Conservation (phyloP, 1,284 basidiomycete genomes). For the Microbotryum violaceum region DNA sequence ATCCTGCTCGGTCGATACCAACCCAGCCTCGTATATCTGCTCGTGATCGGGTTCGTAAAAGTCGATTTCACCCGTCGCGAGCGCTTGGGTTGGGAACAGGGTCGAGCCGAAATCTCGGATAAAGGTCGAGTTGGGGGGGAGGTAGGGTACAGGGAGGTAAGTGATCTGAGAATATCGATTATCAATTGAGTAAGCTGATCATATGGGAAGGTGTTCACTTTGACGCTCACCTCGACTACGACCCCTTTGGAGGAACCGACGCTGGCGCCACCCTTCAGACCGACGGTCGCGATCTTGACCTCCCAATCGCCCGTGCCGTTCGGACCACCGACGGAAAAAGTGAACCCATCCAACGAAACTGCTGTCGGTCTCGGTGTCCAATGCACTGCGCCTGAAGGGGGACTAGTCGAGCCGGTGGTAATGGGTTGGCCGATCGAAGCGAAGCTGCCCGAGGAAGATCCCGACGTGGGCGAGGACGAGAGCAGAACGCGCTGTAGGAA, state of each 20-base stretch:
- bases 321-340: slow-evolving; percentile 8
- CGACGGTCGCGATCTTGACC: slow-evolving; percentile 24
- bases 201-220: neutral
- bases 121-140: slow-evolving; percentile 23
- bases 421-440: slow-evolving; percentile 2
- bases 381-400: neutral
- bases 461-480: no score
- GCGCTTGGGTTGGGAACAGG: slow-evolving; percentile 23
- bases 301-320: slow-evolving; percentile 20
- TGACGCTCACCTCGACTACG: slow-evolving; percentile 21
- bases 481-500: slow-evolving; percentile 29
- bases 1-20: slow-evolving; percentile 3
- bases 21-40: slow-evolving; percentile 12
- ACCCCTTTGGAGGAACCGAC: slow-evolving; percentile 17
- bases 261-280: slow-evolving; percentile 25
- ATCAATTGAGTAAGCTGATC: neutral
- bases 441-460: slow-evolving; percentile 10
- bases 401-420: neutral
- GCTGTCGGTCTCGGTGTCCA: slow-evolving; percentile 27
- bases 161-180: slow-evolving; percentile 12
- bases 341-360: slow-evolving; percentile 24
- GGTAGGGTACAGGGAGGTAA: slow-evolving; percentile 27
- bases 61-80: slow-evolving; percentile 23
- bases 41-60: slow-evolving; percentile 6
- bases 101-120: slow-evolving; percentile 24